Evolutionary conservation across 1,284 basidiomycete genomes (phyloP).

Genomic region (Lentinula novae-zelandiae): DNA sequence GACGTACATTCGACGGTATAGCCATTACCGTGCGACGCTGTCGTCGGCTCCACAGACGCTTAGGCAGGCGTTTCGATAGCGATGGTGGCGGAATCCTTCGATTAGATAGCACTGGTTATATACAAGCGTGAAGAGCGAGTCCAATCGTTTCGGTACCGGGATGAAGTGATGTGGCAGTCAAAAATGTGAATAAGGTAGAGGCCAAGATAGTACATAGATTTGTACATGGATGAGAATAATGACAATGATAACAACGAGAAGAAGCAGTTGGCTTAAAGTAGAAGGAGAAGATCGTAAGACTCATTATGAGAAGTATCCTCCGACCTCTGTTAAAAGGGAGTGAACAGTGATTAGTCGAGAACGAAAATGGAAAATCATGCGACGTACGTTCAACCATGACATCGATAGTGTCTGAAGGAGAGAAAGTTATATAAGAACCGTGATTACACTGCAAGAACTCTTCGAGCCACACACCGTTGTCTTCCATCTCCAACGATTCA

Average conservation of each 20-base stretch:
- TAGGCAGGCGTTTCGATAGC: neutral
- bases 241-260: neutral
- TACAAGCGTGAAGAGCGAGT: neutral
- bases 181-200: slow-evolving; percentile 6
- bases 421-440: slow-evolving; percentile 1
- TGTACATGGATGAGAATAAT: neutral
- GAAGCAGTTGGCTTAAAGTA: neutral
- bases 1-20: neutral
- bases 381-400: slow-evolving; percentile 89
- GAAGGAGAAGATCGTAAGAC: neutral
- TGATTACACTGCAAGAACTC: neutral
- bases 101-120: neutral
- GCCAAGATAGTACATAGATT: slow-evolving; percentile 6
- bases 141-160: neutral
- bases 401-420: slow-evolving; percentile 72
- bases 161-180: neutral
- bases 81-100: neutral
- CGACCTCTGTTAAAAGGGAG: slow-evolving; percentile 16
- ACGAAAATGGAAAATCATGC: neutral
- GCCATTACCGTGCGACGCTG: neutral
- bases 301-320: slow-evolving; percentile 14
- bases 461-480: slow-evolving; percentile 25
- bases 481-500: slow-evolving; percentile 80
- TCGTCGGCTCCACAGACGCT: neutral
- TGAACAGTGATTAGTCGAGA: neutral